Conservation (phyloP, 768 basidiomycete species). For the Pisolithus tinctorius region DNA sequence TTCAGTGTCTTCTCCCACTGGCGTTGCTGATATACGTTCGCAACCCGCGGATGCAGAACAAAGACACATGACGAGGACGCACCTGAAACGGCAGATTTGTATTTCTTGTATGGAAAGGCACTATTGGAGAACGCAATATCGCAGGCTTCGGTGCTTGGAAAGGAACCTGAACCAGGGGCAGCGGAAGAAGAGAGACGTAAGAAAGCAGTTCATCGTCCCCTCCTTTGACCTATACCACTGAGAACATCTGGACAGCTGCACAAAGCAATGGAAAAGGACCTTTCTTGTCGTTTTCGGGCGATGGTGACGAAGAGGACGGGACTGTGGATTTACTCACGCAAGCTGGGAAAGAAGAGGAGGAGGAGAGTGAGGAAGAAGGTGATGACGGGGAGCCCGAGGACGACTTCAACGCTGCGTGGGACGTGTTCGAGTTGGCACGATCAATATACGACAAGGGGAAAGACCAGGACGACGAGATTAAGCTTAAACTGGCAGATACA, state of each 20-base stretch:
- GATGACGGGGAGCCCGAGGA: conserved; percentile 86
- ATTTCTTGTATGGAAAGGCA: conserved; percentile 90
- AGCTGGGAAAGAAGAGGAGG: conserved; percentile 44
- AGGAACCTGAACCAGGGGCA: conserved; percentile 54
- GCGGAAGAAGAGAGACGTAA: conserved; percentile 38
- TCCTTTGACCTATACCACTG: neutral
- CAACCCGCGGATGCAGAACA: conserved; percentile 43
- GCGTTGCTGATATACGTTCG: conserved; percentile 9
- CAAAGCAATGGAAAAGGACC: conserved; percentile 40
- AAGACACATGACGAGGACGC: conserved; percentile 71
- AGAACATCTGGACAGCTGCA: conserved; percentile 16
- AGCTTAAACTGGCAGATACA: conserved; percentile 84
- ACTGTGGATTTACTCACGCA: conserved; percentile 62
- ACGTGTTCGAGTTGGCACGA: conserved; percentile 91
- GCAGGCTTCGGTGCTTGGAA: conserved; percentile 83
- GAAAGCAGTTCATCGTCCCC: neutral
- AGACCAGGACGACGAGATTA: conserved; percentile 51
- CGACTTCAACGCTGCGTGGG: conserved; percentile 98
- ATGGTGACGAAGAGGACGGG: conserved; percentile 58
- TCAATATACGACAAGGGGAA: conserved; percentile 72
- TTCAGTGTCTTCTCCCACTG: conserved; percentile 12
- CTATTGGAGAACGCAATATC: conserved; percentile 87
- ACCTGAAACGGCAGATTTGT: conserved; percentile 79
- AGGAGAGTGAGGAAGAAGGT: conserved; percentile 51
- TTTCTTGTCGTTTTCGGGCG: conserved; percentile 76